Percentiles rank a stretch among this genome's conserved stretches.
Conservation (phyloP, 83 land plant species). For the Picea mariana region DNA sequence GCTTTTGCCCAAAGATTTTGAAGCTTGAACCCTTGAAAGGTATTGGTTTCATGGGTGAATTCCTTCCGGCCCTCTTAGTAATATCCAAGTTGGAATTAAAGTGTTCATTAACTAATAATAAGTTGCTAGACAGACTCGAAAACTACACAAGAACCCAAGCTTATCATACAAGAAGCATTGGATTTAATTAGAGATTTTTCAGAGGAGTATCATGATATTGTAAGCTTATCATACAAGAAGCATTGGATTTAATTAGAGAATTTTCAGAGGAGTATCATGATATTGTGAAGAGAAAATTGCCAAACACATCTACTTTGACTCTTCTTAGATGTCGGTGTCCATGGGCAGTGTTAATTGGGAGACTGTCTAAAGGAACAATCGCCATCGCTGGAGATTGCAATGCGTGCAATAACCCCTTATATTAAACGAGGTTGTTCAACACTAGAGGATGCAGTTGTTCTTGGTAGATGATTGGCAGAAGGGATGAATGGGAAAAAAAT, state of each 20-base stretch:
- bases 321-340: conserved; percentile 13
- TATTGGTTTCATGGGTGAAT: too few species aligned
- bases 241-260: conserved; percentile 1
- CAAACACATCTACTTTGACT: not conserved
- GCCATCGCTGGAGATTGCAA: conserved; percentile 26
- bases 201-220: conserved; percentile 15
- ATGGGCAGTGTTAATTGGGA: conserved; percentile 18
- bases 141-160: conserved; percentile 2
- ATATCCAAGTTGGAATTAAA: not conserved
- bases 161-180: conserved; percentile 11
- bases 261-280: conserved; percentile 19
- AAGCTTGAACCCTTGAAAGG: too few species aligned
- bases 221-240: conserved; percentile 13
- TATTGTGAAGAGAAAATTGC: conserved; percentile 1
- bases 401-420: conserved; percentile 39
- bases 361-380: conserved; percentile 5
- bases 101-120: not conserved
- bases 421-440: conserved; percentile 29
- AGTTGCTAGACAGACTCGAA: not conserved
- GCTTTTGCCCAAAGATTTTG: too few species aligned
- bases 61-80: not conserved
- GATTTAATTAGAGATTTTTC: conserved; percentile 17
- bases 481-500: conserved; percentile 1
- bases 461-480: not conserved
- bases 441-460: conserved; percentile 41